Conservation (phyloP, 148 eudicot genomes). For the Fagopyrum tataricum region DNA sequence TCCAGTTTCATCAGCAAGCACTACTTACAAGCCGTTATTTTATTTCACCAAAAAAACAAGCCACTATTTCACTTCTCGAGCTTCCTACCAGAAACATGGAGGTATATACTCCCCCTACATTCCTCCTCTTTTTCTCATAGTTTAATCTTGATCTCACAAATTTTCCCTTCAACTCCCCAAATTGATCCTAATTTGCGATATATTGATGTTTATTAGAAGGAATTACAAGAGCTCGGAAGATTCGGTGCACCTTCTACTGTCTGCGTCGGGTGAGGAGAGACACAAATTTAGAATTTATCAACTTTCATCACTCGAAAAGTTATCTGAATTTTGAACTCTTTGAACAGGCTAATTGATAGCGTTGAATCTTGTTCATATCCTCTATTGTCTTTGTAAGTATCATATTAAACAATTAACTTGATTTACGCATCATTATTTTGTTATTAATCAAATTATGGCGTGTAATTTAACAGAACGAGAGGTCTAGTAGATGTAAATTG, state of each 20-base stretch:
- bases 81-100: conserved; percentile 23
- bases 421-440: background rate
- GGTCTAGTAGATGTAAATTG: conserved; percentile 35
- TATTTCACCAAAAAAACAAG: too few relatives aligned
- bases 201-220: conserved; percentile 13
- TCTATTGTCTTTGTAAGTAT: conserved; percentile 27
- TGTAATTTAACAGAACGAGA: conserved; percentile 20
- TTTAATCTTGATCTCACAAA: background rate
- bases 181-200: background rate
- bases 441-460: background rate
- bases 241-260: conserved; percentile 29
- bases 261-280: conserved; percentile 25
- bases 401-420: background rate
- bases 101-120: conserved; percentile 13
- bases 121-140: background rate
- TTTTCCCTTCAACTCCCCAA: background rate
- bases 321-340: background rate
- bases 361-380: conserved; percentile 33
- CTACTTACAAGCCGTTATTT: conserved; percentile 28
- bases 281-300: background rate
- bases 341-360: conserved; percentile 26
- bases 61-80: conserved; percentile 26
- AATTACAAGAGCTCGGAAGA: conserved; percentile 27
- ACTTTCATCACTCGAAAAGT: background rate
- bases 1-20: conserved; percentile 27